phyloP scores from a whole-genome alignment of 2,329 filamentous ascomycete species.

The Fusarium scirpi region DNA sequence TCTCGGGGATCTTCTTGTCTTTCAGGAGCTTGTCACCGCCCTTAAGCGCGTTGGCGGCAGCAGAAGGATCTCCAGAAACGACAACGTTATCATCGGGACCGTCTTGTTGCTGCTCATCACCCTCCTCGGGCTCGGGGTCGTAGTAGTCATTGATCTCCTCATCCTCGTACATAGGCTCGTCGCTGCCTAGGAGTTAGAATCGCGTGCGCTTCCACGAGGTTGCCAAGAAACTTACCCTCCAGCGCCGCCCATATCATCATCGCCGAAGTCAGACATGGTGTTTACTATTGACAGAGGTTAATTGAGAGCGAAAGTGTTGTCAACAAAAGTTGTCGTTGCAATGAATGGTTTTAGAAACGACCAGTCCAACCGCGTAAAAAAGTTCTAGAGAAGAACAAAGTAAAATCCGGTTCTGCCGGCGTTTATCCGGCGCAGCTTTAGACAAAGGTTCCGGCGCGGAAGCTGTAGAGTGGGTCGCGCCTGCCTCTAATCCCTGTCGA shows the following conservation, averaged over 20 bases:
- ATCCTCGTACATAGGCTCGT: slow-evolving; percentile 79
- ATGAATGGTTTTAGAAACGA: slow-evolving; percentile 40
- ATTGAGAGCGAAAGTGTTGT: slow-evolving; percentile 8
- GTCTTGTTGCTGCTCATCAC: slow-evolving; percentile 63
- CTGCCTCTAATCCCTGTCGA: slow-evolving; percentile 20
- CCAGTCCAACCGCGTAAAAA: slow-evolving; percentile 48
- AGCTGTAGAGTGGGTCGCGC: slow-evolving; percentile 12
- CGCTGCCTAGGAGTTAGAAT: slow-evolving; percentile 59
- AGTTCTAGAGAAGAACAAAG: slow-evolving; percentile 43
- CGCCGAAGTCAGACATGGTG: slow-evolving; percentile 80
- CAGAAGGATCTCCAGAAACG: slow-evolving; percentile 71
- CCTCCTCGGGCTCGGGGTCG: slow-evolving; percentile 66
- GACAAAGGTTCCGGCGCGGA: neutral
- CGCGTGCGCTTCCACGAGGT: slow-evolving; percentile 17
- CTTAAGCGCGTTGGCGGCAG: slow-evolving; percentile 66
- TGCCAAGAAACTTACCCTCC: slow-evolving; percentile 62
- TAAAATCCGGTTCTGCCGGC: slow-evolving; percentile 49
- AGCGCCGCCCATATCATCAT: slow-evolving; percentile 70
- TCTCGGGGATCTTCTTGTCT: slow-evolving; percentile 91
- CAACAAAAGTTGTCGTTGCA: slow-evolving; percentile 17
- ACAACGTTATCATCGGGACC: slow-evolving; percentile 71
- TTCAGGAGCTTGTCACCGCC: slow-evolving; percentile 68
- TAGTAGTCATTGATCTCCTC: slow-evolving; percentile 72
- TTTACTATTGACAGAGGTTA: neutral
- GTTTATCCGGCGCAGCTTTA: slow-evolving; percentile 45